Conservation (phyloP, 805 yeast species). For the Zygosaccharomyces bailii region DNA sequence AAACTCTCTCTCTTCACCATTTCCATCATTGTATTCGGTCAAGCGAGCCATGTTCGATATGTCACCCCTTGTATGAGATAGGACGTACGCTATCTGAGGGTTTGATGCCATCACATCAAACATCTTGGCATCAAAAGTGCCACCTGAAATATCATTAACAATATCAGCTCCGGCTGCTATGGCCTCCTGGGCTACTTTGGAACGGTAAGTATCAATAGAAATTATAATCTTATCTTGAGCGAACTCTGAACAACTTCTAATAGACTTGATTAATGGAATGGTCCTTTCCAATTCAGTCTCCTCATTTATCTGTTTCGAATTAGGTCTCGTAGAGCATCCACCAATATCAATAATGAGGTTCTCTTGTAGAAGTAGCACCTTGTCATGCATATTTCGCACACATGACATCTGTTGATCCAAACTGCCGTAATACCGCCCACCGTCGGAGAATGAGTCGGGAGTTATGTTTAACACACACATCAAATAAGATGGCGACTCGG, state of each 20-base stretch:
- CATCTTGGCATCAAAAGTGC: constrained; percentile 63
- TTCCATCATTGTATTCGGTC: constrained; percentile 48
- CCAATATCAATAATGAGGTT: constrained; percentile 76
- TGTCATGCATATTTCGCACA: constrained; percentile 48
- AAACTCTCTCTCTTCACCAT: constrained; percentile 18
- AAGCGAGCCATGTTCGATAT: constrained; percentile 66
- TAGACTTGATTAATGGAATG: constrained; percentile 60
- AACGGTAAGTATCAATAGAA: constrained; percentile 85
- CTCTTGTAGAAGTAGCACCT: constrained; percentile 51
- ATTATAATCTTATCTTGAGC: constrained; percentile 46
- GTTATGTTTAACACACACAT: constrained; percentile 92
- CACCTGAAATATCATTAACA: constrained; percentile 87
- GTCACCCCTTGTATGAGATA: constrained; percentile 83
- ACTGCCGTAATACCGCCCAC: constrained; percentile 46
- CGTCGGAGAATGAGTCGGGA: constrained; percentile 95
- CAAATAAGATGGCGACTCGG: constrained; percentile 47
- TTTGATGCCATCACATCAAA: constrained; percentile 63
- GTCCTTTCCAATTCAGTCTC: constrained; percentile 72
- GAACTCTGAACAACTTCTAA: constrained; percentile 44
- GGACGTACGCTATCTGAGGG: constrained; percentile 66
- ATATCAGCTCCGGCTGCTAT: constrained; percentile 81
- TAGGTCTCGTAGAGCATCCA: constrained; percentile 92
- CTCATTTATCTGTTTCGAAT: constrained; percentile 55
- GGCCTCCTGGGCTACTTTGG: constrained; percentile 67
- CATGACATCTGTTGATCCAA: constrained; percentile 42